Conservation (phyloP, 768 basidiomycete species). For the Strobilomyces dryophilus region DNA sequence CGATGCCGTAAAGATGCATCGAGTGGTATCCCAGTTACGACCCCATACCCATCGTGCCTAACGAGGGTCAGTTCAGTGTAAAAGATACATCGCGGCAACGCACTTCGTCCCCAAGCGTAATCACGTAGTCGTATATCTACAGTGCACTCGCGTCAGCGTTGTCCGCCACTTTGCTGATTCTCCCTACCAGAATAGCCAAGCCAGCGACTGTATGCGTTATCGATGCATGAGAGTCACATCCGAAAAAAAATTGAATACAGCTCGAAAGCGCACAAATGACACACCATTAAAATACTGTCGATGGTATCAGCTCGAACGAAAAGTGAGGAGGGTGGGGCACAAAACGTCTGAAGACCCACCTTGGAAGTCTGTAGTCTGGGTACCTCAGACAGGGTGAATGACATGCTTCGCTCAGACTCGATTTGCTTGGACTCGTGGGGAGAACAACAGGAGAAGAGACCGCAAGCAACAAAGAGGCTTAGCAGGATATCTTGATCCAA, state of each 20-base stretch:
- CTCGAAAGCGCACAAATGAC: background rate
- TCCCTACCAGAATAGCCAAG: constrained; percentile 14
- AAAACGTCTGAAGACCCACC: background rate
- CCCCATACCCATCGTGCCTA: constrained; percentile 21
- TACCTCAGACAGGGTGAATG: background rate
- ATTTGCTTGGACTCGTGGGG: no score
- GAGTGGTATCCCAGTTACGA: constrained; percentile 12
- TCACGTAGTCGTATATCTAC: constrained; percentile 5
- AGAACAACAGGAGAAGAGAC: no score
- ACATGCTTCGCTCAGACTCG: background rate
- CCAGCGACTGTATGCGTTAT: constrained; percentile 13
- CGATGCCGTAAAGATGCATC: constrained; percentile 14
- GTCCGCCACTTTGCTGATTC: background rate
- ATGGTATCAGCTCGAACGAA: background rate
- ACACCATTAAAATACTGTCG: constrained; percentile 14
- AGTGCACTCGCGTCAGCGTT: background rate
- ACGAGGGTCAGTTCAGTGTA: background rate
- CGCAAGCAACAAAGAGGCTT: no score
- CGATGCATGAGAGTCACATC: background rate
- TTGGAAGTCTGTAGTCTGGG: constrained; percentile 15
- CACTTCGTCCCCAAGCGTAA: constrained; percentile 4
- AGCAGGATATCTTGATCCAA: no score
- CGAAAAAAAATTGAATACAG: no score
- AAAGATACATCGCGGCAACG: background rate
- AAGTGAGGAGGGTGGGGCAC: background rate